A percentile compares a stretch with the other conserved stretches of the same genome.
Conservation (phyloP, 768 basidiomycete species). For the Ephemerocybe angulata region DNA sequence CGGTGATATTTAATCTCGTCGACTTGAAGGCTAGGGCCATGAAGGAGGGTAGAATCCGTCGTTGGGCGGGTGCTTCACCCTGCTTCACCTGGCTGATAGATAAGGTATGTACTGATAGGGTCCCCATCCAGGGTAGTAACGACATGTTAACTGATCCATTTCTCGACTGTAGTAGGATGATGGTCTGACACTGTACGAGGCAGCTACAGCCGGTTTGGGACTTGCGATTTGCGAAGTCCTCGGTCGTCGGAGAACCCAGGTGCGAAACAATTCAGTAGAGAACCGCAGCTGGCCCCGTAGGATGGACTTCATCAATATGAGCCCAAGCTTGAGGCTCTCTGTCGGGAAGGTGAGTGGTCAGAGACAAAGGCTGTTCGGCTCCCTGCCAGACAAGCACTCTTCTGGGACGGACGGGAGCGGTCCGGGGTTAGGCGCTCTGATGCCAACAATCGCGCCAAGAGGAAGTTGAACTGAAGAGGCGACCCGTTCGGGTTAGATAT, state of each 20-base stretch:
- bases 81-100: background rate
- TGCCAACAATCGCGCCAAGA: slow-evolving; percentile 9
- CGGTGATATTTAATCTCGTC: background rate
- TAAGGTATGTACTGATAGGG: background rate
- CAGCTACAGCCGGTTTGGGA: slow-evolving; percentile 34
- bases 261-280: no score
- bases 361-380: no score
- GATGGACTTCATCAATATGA: no score
- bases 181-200: slow-evolving; percentile 39
- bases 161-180: slow-evolving; percentile 27
- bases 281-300: no score
- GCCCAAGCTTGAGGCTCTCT: background rate
- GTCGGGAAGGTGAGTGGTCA: background rate
- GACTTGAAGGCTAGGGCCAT: background rate
- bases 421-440: background rate
- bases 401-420: background rate
- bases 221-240: slow-evolving; percentile 1
- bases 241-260: background rate
- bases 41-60: background rate
- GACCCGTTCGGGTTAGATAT: slow-evolving; percentile 1
- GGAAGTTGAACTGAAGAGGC: slow-evolving; percentile 3
- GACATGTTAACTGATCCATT: slow-evolving; percentile 1
- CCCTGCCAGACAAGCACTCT: no score
- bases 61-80: background rate
- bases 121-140: background rate